phyloP scores from a whole-genome alignment of 208 protist species.

The Leishmania tropica region DNA sequence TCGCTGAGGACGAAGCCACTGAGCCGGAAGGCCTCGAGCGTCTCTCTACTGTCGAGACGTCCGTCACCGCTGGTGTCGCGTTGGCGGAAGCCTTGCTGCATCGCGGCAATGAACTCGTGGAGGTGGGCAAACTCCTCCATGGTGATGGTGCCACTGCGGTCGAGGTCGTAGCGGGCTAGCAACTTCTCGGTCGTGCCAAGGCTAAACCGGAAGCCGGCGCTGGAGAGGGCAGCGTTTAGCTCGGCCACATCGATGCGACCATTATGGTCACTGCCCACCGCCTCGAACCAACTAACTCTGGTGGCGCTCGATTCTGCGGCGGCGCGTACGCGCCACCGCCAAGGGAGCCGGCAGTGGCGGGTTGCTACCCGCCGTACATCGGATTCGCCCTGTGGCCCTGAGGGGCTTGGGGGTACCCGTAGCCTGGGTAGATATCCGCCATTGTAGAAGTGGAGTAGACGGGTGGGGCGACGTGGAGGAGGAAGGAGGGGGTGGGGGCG shows the following conservation, averaged over 20 bases:
- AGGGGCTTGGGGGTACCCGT: not conserved
- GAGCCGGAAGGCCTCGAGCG: conserved; percentile 42
- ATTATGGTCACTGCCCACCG: conserved; percentile 62
- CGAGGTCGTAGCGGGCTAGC: conserved; percentile 71
- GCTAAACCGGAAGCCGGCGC: conserved; percentile 60
- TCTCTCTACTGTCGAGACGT: conserved; percentile 53
- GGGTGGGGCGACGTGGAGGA: not conserved
- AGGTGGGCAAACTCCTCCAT: conserved; percentile 74
- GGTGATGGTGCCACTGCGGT: conserved; percentile 56
- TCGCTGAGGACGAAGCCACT: conserved; percentile 55
- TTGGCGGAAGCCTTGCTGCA: conserved; percentile 57
- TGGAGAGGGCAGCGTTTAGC: conserved; percentile 65
- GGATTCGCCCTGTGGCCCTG: not conserved
- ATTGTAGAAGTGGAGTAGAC: not conserved
- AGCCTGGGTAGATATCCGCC: not conserved
- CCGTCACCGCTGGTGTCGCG: conserved; percentile 49
- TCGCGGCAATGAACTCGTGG: conserved; percentile 61
- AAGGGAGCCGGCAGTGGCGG: not conserved
- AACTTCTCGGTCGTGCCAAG: conserved; percentile 71
- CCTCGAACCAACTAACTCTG: conserved; percentile 62
- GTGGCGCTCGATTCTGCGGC: conserved; percentile 6
- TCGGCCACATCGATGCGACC: conserved; percentile 65
- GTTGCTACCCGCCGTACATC: not conserved
- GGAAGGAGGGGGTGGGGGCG: not conserved
- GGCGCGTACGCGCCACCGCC: conserved; percentile 4